Evolutionary conservation across 1,139 yeast genomes (phyloP), one percentile per base, ranked within the genome.

Genomic region (Debaryomyces nepalensis): DNA sequence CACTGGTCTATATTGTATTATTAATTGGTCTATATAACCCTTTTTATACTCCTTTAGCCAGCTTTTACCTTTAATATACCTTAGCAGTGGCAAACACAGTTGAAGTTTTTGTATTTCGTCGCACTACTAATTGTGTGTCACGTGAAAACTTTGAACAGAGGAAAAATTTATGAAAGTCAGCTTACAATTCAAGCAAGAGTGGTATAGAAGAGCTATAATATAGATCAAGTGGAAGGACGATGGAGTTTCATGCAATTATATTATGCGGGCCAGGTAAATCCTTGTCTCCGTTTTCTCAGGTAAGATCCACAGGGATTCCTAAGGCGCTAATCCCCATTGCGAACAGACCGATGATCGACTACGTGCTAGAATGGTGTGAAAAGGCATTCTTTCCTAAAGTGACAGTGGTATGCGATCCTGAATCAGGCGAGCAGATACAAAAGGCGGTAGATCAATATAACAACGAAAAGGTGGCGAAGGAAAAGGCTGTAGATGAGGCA

Each of bases 241-340:
- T 90, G 97, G 97, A 90, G 67, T 86, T 90, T 61, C 96, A 91
- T 55, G 98, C 97, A 0, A 76, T 91, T 35, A 80, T 93, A 22
- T 77, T 89, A 46, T 91, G 98, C 66, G 98, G 98, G 4, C 81
- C 78, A 41, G 98, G 98, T 15, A 74, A 75, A 24, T 74, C 77
- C 34, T 70, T 93, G 52, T 63, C 80, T 10, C 98, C 98, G 0
- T 80, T 90, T 48, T 79, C 95, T 0, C 68, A 76, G 31, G 75
- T 73, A 30, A 67, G 79, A 40, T 64, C 75, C 6, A 73, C 84
- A 1, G 91, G 95, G 6, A 59, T 78, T 8, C 81, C 95, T 4
- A 93, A 93, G 67, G 95, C 97, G 0, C 68, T 91, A 42, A 66
- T 95, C 39, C 98, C 99, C 2, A 75, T 95, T 33, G 98, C 95